Evolutionary conservation across 176 grass and related monocot genomes (phyloP).

Genomic region (Hsuehochloa calcarea): DNA sequence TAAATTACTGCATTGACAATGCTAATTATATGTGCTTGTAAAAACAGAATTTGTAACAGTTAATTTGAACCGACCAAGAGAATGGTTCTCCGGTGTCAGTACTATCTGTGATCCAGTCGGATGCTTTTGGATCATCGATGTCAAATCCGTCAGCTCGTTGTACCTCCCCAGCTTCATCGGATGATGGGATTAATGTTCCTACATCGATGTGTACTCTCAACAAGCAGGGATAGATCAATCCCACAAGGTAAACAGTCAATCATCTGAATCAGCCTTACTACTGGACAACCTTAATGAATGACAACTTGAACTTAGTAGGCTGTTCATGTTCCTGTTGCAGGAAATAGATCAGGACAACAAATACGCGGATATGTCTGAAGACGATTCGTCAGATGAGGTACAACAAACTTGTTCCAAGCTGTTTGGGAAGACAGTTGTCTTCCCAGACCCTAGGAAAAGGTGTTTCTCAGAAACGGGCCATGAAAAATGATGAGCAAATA

Average conservation of each 20-base stretch:
- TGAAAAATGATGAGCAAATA: not conserved
- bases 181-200: conserved; percentile 31
- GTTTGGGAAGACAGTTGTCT: conserved; percentile 81
- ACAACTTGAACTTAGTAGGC: not conserved
- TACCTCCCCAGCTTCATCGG: conserved; percentile 43
- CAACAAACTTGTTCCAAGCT: conserved; percentile 76
- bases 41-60: not conserved
- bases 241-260: conserved; percentile 33
- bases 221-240: conserved; percentile 23
- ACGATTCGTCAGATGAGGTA: conserved; percentile 35
- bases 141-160: conserved; percentile 39
- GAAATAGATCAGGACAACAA: conserved; percentile 38
- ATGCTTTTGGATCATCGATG: conserved; percentile 52
- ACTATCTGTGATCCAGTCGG: conserved; percentile 54
- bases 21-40: not conserved
- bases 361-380: conserved; percentile 35
- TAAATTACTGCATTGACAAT: not conserved
- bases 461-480: conserved; percentile 1
- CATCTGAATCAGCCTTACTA: not conserved
- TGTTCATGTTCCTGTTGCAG: conserved; percentile 12
- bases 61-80: conserved; percentile 38
- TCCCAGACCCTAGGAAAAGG: conserved; percentile 46
- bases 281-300: not conserved
- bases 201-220: not conserved
- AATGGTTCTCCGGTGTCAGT: conserved; percentile 75